phyloP scores from a whole-genome alignment of 2,329 filamentous ascomycete genomes.

The Verticillium isaacii region DNA sequence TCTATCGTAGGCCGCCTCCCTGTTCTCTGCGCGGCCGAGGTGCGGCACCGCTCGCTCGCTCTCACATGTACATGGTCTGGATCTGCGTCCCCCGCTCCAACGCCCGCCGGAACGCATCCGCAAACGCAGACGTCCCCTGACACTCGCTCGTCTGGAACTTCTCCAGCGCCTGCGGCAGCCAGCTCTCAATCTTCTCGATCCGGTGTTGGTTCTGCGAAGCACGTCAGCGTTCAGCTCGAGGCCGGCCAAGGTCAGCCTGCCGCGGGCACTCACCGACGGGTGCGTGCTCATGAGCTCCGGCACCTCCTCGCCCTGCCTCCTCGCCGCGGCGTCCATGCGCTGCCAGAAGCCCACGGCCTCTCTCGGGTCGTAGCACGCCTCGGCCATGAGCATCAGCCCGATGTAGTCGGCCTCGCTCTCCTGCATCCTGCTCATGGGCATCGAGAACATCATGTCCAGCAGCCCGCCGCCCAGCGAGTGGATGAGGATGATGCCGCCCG shows the following conservation, averaged over 20 bases:
- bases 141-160: constrained; percentile 52
- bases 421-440: constrained; percentile 66
- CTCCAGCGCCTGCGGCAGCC: constrained; percentile 53
- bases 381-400: constrained; percentile 76
- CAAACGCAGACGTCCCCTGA: constrained; percentile 44
- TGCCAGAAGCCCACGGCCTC: constrained; percentile 64
- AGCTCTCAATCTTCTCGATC: constrained; percentile 60
- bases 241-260: background rate
- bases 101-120: constrained; percentile 45
- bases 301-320: constrained; percentile 38
- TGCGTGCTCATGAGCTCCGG: constrained; percentile 75
- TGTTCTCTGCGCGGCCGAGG: no score
- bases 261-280: constrained; percentile 52
- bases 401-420: constrained; percentile 79
- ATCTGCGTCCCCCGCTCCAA: constrained; percentile 27
- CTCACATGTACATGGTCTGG: background rate
- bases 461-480: constrained; percentile 40
- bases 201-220: constrained; percentile 50
- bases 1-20: background rate
- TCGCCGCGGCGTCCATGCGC: constrained; percentile 53
- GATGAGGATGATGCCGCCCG: constrained; percentile 35
- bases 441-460: constrained; percentile 58
- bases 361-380: constrained; percentile 70
- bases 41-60: background rate
- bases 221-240: background rate